These are phyloP conservation scores for Penicillium manginii DNA, from an alignment of 495 filamentous ascomycete genomes.

Conservation along the genomic window DNA sequence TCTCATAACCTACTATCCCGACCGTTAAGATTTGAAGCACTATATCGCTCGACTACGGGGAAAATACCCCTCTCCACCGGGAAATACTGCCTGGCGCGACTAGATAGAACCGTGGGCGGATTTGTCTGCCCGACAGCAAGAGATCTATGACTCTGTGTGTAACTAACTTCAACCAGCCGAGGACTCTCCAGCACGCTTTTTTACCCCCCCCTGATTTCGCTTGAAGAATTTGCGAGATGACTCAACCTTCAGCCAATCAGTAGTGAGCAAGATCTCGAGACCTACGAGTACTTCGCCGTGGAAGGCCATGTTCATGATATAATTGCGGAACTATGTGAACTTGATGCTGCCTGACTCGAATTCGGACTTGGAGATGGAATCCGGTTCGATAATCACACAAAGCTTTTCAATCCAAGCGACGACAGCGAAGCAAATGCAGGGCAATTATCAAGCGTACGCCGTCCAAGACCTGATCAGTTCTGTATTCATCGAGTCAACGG, in stretches of 20 bases:
- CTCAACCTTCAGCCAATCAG: constrained; percentile 21
- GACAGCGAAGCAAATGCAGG: neutral
- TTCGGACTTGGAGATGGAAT: constrained; percentile 33
- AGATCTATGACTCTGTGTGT: constrained; percentile 22
- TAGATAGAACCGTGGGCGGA: constrained; percentile 31
- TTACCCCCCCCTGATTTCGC: neutral
- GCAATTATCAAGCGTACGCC: constrained; percentile 11
- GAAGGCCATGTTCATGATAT: constrained; percentile 38
- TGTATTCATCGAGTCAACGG: constrained; percentile 30
- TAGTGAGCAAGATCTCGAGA: constrained; percentile 36
- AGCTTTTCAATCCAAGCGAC: constrained; percentile 24
- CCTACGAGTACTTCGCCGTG: constrained; percentile 34
- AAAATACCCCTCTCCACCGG: constrained; percentile 25
- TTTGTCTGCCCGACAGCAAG: constrained; percentile 26
- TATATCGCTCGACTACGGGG: constrained; percentile 32
- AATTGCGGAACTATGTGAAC: constrained; percentile 31
- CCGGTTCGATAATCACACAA: constrained; percentile 34
- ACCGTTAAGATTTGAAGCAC: constrained; percentile 16
- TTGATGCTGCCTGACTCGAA: constrained; percentile 29
- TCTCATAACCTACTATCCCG: constrained; percentile 13
- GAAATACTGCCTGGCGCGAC: constrained; percentile 29
- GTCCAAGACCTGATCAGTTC: constrained; percentile 25
- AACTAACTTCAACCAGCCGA: constrained; percentile 21
- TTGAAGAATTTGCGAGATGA: constrained; percentile 4
- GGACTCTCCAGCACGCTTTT: constrained; percentile 9